Percentiles rank a stretch among this genome's conserved stretches.
Evolutionary conservation across 257 asterid species (phyloP).

Genomic region (Nicotiana tomentosiformis): DNA sequence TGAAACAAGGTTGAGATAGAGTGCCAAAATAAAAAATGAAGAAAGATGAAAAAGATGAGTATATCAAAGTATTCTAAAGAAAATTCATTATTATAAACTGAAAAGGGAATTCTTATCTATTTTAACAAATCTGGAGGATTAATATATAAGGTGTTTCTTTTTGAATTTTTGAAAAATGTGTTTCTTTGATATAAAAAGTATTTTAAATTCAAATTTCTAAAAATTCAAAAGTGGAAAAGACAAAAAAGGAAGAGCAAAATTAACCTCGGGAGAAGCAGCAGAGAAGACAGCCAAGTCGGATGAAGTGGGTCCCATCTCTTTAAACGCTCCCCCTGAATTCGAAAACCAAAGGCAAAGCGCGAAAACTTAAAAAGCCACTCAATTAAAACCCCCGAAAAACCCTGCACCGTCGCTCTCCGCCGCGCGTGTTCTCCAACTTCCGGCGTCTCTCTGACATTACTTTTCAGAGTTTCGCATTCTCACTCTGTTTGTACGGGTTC

Average conservation of each 20-base stretch:
- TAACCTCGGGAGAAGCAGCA: neutral
- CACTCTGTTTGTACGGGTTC: conserved; percentile 40
- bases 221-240: neutral
- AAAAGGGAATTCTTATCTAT: neutral
- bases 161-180: too few relatives aligned
- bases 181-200: too few relatives aligned
- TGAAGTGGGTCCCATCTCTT: conserved; percentile 1
- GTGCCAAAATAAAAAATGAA: too few relatives aligned
- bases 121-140: neutral
- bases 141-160: neutral
- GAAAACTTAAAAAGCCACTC: conserved; percentile 29
- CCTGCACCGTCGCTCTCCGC: neutral
- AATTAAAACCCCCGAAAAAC: neutral
- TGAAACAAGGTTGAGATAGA: too few relatives aligned
- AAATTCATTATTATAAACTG: too few relatives aligned
- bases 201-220: too few relatives aligned
- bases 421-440: neutral
- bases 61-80: too few relatives aligned
- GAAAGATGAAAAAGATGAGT: too few relatives aligned
- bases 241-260: neutral
- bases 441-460: neutral
- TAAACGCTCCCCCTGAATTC: conserved; percentile 40
- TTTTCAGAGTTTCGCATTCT: conserved; percentile 15
- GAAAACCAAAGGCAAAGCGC: conserved; percentile 47
- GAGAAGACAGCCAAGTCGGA: neutral